phyloP scores from a whole-genome alignment of 176 grass and related monocot species.

The Oropetium thomaeum region DNA sequence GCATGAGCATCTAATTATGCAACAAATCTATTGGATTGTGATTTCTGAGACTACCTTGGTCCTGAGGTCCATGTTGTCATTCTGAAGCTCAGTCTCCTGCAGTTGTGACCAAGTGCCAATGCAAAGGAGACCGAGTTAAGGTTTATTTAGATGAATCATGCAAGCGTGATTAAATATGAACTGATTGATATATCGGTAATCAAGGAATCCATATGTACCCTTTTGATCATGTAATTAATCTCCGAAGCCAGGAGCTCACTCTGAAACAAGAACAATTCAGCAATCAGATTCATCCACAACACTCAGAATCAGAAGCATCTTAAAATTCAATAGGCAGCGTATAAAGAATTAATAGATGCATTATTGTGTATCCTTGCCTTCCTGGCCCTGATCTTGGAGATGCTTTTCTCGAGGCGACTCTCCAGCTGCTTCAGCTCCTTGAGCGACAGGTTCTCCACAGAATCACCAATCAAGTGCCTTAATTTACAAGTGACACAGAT shows the following conservation, averaged over 20 bases:
- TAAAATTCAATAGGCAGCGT: background rate
- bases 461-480: constrained; percentile 70
- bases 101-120: background rate
- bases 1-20: background rate
- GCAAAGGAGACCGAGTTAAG: background rate
- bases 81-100: constrained; percentile 73
- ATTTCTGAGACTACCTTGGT: constrained; percentile 38
- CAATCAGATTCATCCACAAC: background rate
- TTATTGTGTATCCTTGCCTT: constrained; percentile 52
- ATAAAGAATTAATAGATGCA: background rate
- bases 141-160: background rate
- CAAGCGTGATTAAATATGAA: background rate
- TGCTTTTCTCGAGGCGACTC: constrained; percentile 73
- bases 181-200: too few relatives aligned
- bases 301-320: constrained; percentile 12
- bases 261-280: constrained; percentile 35
- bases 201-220: too few relatives aligned
- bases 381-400: constrained; percentile 66
- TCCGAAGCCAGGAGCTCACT: constrained; percentile 64
- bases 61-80: constrained; percentile 62
- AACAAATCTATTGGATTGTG: background rate
- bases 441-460: constrained; percentile 46
- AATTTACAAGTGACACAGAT: background rate
- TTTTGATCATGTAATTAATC: constrained; percentile 66
- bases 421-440: constrained; percentile 84